Evolutionary conservation across 305 asterid species (phyloP).

Genomic region (Fraxinus angustifolia): DNA sequence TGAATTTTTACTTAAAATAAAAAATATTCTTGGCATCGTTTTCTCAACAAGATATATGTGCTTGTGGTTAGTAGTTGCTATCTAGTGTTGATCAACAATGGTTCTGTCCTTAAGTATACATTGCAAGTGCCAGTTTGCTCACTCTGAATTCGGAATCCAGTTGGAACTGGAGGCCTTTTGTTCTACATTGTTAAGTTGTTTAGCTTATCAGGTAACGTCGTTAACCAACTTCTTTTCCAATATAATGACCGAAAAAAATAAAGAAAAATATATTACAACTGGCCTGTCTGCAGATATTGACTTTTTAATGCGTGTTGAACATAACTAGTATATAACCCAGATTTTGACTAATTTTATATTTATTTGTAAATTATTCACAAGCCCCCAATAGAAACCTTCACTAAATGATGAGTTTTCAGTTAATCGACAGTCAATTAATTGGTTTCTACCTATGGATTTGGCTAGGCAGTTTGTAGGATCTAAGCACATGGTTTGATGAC

Average conservation of each 20-base stretch:
- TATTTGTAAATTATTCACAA: neutral
- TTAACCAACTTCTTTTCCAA: neutral
- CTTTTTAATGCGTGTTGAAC: neutral
- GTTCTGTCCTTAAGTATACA: neutral
- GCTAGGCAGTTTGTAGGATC: conserved; percentile 19
- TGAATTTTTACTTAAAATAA: neutral
- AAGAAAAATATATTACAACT: neutral
- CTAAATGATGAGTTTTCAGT: neutral
- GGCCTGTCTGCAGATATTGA: neutral
- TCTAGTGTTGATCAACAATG: neutral
- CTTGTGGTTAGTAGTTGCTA: neutral
- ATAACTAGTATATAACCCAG: neutral
- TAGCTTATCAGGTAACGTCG: neutral
- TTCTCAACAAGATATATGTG: neutral
- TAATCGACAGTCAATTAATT: conserved; percentile 9
- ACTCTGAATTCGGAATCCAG: neutral
- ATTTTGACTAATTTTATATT: neutral
- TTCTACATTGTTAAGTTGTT: neutral
- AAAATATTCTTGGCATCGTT: neutral
- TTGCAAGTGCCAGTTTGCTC: neutral
- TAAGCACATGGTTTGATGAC: conserved; percentile 14
- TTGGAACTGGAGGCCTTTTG: neutral
- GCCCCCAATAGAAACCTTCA: neutral
- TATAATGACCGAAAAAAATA: neutral
- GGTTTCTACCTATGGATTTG: conserved; percentile 14